phyloP scores from a whole-genome alignment of 441 rosid genomes.

The Corymbia citriodora region DNA sequence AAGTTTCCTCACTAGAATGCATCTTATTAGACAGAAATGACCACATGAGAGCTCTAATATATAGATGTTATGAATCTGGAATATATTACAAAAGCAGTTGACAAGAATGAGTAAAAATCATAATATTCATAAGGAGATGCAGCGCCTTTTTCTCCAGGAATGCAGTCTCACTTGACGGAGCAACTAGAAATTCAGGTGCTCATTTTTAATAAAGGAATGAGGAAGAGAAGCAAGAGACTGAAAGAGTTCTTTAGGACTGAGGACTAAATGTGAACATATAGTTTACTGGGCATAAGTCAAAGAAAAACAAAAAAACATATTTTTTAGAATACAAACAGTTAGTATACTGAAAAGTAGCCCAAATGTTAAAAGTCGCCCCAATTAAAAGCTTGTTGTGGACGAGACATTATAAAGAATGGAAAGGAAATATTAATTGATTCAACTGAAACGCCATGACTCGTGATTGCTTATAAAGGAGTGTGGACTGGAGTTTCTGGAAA shows the following conservation, averaged over 20 bases:
- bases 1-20: not conserved
- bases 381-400: not conserved
- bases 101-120: not conserved
- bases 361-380: not conserved
- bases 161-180: not conserved
- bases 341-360: not conserved
- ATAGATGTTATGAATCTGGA: not conserved
- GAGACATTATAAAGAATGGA: not conserved
- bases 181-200: not conserved
- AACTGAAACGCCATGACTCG: rapidly evolving
- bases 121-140: not conserved
- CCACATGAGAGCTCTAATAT: not conserved
- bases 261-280: not conserved
- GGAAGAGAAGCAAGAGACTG: not conserved
- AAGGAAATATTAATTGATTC: not conserved
- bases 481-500: not conserved
- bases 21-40: not conserved
- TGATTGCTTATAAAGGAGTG: not conserved
- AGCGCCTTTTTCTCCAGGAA: not conserved
- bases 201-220: not conserved
- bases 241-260: not conserved
- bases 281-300: not conserved
- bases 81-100: not conserved
- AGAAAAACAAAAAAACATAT: not conserved
- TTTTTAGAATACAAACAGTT: not conserved